These are phyloP conservation scores for Cyclotella distinguenda DNA, from an alignment of 108 stramenopile species.

Conservation along the genomic window DNA sequence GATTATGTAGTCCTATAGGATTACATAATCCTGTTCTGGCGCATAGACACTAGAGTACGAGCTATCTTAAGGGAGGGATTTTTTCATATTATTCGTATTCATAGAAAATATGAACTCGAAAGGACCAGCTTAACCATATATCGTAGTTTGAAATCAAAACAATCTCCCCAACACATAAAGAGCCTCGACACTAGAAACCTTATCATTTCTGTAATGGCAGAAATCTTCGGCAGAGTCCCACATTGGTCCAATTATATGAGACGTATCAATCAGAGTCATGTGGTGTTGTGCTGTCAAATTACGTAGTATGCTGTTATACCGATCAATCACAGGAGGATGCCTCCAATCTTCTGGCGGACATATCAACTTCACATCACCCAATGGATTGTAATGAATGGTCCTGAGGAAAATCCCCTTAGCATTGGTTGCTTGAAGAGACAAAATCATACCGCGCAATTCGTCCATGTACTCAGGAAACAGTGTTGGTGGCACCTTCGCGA, in stretches of 20 bases:
- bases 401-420: neutral
- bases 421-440: neutral
- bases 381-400: conserved; percentile 14
- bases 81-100: too few relatives aligned
- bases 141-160: neutral
- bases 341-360: conserved; percentile 20
- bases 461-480: conserved; percentile 6
- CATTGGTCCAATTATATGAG: conserved; percentile 8
- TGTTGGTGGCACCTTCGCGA: neutral
- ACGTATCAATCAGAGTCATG: conserved; percentile 3
- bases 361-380: conserved; percentile 5
- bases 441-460: neutral
- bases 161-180: conserved; percentile 3
- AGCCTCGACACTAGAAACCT: conserved; percentile 1
- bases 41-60: too few relatives aligned
- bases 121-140: too few relatives aligned
- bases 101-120: too few relatives aligned
- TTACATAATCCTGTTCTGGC: too few relatives aligned
- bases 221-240: conserved; percentile 7
- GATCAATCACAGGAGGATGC: conserved; percentile 10
- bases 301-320: neutral
- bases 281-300: neutral
- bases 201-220: conserved; percentile 3
- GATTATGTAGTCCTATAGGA: too few relatives aligned
- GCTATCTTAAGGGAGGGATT: too few relatives aligned